These are phyloP conservation scores for Samsoniella hepiali DNA, from an alignment of 2,329 filamentous ascomycete genomes.

Conservation along the genomic window DNA sequence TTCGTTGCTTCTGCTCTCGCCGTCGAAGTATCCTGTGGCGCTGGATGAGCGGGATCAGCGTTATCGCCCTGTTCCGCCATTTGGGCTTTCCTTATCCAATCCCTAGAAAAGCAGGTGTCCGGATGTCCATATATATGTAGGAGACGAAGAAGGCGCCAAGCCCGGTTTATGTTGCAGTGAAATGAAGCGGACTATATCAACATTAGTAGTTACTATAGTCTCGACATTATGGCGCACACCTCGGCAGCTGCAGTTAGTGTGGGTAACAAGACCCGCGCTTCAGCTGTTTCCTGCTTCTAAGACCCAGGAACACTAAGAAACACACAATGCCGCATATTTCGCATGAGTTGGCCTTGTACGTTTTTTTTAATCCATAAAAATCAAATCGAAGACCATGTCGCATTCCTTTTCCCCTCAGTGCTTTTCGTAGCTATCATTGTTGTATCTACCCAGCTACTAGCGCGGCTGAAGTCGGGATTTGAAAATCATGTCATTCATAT, in stretches of 20 bases:
- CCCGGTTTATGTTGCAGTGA: background rate
- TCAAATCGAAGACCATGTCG: too few relatives aligned
- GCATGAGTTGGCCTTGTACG: too few relatives aligned
- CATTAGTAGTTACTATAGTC: background rate
- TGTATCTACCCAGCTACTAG: too few relatives aligned
- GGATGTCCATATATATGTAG: background rate
- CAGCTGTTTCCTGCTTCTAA: too few relatives aligned
- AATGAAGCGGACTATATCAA: background rate
- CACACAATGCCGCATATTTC: too few relatives aligned
- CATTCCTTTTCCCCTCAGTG: too few relatives aligned
- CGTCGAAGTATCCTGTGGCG: background rate
- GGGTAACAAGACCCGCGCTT: background rate
- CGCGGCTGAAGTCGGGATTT: too few relatives aligned
- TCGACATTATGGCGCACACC: background rate
- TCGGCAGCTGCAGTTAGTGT: background rate
- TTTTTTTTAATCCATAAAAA: too few relatives aligned
- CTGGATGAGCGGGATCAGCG: background rate
- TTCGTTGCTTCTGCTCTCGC: background rate
- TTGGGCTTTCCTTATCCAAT: background rate
- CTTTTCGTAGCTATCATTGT: too few relatives aligned
- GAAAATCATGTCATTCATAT: too few relatives aligned
- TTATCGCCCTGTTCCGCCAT: background rate
- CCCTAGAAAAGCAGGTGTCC: background rate
- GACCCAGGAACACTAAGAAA: too few relatives aligned
- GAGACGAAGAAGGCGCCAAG: background rate